Conservation (phyloP, 1,284 basidiomycete species). For the Sphaerobolus stellatus region DNA sequence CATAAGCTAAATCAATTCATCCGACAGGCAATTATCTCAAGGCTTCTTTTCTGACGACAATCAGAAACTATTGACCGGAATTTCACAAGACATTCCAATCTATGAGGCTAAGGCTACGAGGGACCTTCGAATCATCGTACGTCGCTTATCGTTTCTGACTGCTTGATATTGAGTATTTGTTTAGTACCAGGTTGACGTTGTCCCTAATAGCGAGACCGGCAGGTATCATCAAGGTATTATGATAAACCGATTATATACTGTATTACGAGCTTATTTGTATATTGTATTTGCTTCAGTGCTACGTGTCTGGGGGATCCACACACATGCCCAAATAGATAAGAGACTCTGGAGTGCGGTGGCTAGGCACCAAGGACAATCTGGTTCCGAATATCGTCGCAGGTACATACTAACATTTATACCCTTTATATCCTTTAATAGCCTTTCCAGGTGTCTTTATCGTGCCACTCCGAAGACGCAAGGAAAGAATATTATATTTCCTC, state of each 20-base stretch:
- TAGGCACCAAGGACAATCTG: constrained; percentile 49
- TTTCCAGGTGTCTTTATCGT: constrained; percentile 16
- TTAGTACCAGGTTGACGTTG: constrained; percentile 65
- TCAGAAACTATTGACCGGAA: constrained; percentile 57
- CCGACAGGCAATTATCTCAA: constrained; percentile 10
- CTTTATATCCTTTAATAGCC: background rate
- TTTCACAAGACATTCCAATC: constrained; percentile 50
- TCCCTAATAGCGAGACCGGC: constrained; percentile 46
- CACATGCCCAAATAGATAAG: constrained; percentile 54
- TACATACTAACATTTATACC: constrained; percentile 19
- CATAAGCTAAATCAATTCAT: too few relatives aligned
- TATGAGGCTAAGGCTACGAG: constrained; percentile 69
- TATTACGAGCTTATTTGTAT: too few relatives aligned
- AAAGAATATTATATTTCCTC: constrained; percentile 16
- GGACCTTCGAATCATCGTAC: constrained; percentile 60
- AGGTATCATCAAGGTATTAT: constrained; percentile 54
- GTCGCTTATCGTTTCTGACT: constrained; percentile 19
- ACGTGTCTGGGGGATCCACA: constrained; percentile 63
- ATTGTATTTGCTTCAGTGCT: constrained; percentile 46
- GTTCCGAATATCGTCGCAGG: constrained; percentile 53
- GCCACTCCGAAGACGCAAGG: constrained; percentile 10
- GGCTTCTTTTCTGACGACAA: constrained; percentile 69
- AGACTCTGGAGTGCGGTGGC: constrained; percentile 59
- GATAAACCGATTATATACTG: too few relatives aligned
- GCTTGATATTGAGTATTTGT: background rate